Conservation (phyloP, 371 early-diverging fungal genomes). For the Mucor irregularis region DNA sequence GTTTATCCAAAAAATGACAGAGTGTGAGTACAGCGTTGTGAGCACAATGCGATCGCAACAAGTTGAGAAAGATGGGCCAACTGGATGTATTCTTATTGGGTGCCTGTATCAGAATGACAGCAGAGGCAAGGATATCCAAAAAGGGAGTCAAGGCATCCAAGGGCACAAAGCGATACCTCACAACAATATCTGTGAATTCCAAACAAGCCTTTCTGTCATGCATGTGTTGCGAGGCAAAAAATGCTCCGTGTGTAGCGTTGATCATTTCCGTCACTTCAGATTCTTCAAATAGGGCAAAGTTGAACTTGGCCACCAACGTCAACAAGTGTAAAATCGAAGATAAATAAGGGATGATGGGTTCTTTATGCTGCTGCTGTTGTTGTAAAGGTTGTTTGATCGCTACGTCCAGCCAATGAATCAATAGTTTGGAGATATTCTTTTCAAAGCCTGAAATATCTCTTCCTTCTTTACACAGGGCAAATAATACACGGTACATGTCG, state of each 20-base stretch:
- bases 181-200: constrained; percentile 68
- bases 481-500: constrained; percentile 57
- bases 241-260: constrained; percentile 50
- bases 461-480: constrained; percentile 66
- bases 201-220: constrained; percentile 57
- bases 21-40: constrained; percentile 61
- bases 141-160: constrained; percentile 54
- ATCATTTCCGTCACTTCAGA: constrained; percentile 59
- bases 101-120: constrained; percentile 36
- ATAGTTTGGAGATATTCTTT: constrained; percentile 61
- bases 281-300: constrained; percentile 68
- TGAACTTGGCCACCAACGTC: constrained; percentile 66
- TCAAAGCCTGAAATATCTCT: constrained; percentile 75
- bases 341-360: constrained; percentile 48
- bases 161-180: constrained; percentile 72
- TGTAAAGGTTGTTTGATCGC: constrained; percentile 22
- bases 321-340: constrained; percentile 59
- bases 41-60: constrained; percentile 69
- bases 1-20: constrained; percentile 52
- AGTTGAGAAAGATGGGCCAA: constrained; percentile 65
- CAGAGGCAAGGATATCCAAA: constrained; percentile 58
- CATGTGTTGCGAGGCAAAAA: constrained; percentile 42
- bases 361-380: not conserved
- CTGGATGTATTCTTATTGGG: constrained; percentile 28
- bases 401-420: constrained; percentile 58